Percentiles rank a stretch among this genome's conserved stretches.
Conservation (phyloP, 1,139 yeast species). For the Taphrina betulina region DNA sequence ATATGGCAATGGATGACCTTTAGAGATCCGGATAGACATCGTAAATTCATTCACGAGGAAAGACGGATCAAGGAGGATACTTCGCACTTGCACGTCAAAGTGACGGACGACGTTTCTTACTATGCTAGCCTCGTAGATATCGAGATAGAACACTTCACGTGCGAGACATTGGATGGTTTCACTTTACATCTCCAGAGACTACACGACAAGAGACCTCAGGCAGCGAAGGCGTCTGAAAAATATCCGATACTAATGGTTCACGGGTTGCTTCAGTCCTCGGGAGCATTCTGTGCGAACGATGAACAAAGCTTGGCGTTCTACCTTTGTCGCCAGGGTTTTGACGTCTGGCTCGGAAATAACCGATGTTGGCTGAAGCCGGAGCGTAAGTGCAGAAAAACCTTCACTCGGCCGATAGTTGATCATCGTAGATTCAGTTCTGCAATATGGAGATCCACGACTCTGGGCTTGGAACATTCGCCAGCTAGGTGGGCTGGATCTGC, state of each 20-base stretch:
- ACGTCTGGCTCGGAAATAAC: constrained; percentile 93
- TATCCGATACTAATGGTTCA: constrained; percentile 74
- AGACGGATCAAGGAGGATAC: constrained; percentile 30
- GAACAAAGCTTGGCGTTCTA: constrained; percentile 68
- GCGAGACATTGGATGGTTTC: constrained; percentile 80
- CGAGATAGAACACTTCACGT: constrained; percentile 57
- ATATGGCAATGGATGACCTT: neutral
- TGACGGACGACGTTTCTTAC: constrained; percentile 57
- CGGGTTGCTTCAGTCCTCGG: constrained; percentile 84
- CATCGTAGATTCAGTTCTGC: constrained; percentile 41
- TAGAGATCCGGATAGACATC: constrained; percentile 16
- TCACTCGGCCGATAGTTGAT: neutral
- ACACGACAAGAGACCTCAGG: constrained; percentile 8
- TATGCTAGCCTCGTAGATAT: constrained; percentile 64
- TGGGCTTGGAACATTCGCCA: constrained; percentile 80
- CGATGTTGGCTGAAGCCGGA: constrained; percentile 77
- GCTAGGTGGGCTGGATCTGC: constrained; percentile 74
- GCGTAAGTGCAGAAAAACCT: constrained; percentile 46
- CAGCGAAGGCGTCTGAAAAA: constrained; percentile 34
- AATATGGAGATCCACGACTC: constrained; percentile 51
- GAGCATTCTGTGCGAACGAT: constrained; percentile 78
- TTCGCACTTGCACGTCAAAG: constrained; percentile 42
- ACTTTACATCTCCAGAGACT: constrained; percentile 45
- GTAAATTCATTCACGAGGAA: constrained; percentile 36
- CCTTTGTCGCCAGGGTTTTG: constrained; percentile 64